Evolutionary conservation across 1,284 basidiomycete genomes (phyloP), one percentile per base, ranked within the genome.

Genomic region (Pseudozyma flocculosa): DNA sequence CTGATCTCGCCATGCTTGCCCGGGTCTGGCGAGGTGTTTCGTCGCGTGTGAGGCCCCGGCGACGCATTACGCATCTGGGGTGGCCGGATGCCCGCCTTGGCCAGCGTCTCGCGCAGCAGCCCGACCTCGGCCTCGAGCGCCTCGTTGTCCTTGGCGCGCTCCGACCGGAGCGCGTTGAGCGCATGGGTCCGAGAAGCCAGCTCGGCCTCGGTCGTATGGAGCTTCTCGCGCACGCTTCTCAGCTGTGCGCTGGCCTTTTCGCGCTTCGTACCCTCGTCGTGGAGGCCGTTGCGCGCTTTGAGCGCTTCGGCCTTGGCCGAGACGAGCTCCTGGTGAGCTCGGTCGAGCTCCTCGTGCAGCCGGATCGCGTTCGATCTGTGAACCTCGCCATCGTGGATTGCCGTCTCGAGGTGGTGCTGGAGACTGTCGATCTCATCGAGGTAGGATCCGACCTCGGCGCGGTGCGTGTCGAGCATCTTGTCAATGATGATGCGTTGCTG

Each of bases 401-500:
- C 48, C 24, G 44, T 46, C 9, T 61, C 62, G 22, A 73, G 38
- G 29, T 53, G 56, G n/a, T 49, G 43, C 9, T 59, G 53, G 29
- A 72, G 36, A 3, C 59, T 48, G 30, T 66, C 65, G 23, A 70
- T 46, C 44, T 73, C 69, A 18, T 67, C 61, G 13, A 48, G 24
- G 44, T 66, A 61, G 23, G 67, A 49, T 29, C 71, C 64, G 36
- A 49, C 44, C 40, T 73, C 70, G 24, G 64, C 26, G 40, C 64
- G 56, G 40, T 73, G 71, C 37, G 68, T 73, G 13, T 67, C 61
- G 24, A 73, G 45, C 67, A 73, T 63, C 50, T 73, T 69, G 38
- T 72, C 71, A 48, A 73, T 73, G 17, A 72, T 64, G n/a, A 61
- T 45, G 9, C 68, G 40, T 46, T 73, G 71, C 56, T 72, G 63